Evolutionary conservation across 75 land plant species (phyloP).

Genomic region (Picea sitchensis): DNA sequence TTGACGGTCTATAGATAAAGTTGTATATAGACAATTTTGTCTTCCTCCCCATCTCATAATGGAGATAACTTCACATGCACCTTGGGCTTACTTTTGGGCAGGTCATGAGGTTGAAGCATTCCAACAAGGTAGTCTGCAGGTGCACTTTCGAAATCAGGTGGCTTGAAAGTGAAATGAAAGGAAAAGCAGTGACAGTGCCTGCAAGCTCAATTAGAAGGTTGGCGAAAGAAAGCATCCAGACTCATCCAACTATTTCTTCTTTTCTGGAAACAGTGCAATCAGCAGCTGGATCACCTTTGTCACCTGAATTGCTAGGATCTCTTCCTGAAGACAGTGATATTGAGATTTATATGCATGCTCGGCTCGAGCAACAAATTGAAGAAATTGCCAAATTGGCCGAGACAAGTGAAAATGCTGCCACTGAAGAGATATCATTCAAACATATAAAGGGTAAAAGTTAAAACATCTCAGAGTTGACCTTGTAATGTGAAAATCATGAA

Average conservation of each 20-base stretch:
- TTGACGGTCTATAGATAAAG: not conserved
- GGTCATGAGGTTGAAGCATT: constrained; percentile 24
- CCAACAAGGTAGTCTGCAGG: constrained; percentile 25
- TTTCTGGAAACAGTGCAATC: constrained; percentile 13
- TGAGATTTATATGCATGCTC: constrained; percentile 15
- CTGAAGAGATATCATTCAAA: constrained; percentile 10
- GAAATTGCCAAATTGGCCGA: constrained; percentile 23
- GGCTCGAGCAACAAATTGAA: constrained; percentile 28
- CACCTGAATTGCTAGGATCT: constrained; percentile 3
- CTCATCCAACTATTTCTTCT: constrained; percentile 22
- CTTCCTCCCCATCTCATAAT: not conserved
- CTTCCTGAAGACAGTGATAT: constrained; percentile 8
- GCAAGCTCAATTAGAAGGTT: constrained; percentile 21
- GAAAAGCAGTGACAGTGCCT: constrained; percentile 24
- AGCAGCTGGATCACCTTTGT: not conserved
- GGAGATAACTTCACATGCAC: not conserved
- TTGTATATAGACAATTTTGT: not conserved
- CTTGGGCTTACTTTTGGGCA: constrained; percentile 8
- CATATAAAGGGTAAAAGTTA: constrained; percentile 17
- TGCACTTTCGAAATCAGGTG: constrained; percentile 29
- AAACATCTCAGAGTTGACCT: not conserved
- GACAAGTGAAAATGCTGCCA: constrained; percentile 7
- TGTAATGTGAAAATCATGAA: not conserved
- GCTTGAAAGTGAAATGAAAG: constrained; percentile 24
- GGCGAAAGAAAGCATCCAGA: constrained; percentile 9